Evolutionary conservation across 495 filamentous ascomycete genomes (phyloP), one percentile per base, ranked within the genome.

Genomic region (Penicillium paxilli): DNA sequence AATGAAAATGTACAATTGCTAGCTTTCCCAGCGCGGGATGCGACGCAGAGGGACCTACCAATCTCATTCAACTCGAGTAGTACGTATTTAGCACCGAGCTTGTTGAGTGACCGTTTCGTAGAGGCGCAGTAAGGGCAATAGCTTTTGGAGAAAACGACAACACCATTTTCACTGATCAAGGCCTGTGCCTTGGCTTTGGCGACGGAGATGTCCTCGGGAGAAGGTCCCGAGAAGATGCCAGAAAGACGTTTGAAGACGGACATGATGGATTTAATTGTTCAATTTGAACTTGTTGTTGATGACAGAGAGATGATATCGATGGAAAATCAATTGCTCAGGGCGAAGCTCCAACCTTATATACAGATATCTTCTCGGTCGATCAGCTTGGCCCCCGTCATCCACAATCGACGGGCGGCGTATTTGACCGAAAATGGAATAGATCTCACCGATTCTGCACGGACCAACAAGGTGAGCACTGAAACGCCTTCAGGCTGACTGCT

Each of bases 101-200:
- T 73, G 62, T 74, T 79, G 57, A 96, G 76, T 44, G 88, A 77
- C 8, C 66, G 44, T 80, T 94, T 94, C 35, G 85, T 78, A 42
- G 88, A 78, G 44, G 66, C 72, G 77, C 90, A 94, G 80, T 92
- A 89, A 3, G 90, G 90, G 79, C 91, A 96, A 70, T 85, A 92
- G 12, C 83, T 86, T 75, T 96, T 96, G 68, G 81, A 86, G 80
- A 95, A 96, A 57, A 96, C 85, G 91, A 26, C 20, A 91, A 26
- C 20, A 16, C 23, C 16, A 9, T 30, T 49, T 4, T 37, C 28
- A 7, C 19, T 47, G 10, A 38, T 38, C 35, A 38, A 16, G 14
- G 35, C 35, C 16, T 38, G n/a, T 14, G n/a, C 35, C 35, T 38
- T 38, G 11, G n/a, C 17, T 19, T 38, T 38, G n/a, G 35, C 35